Evolutionary conservation across 805 yeast genomes (phyloP).

Genomic region (Lachancea fermentati): DNA sequence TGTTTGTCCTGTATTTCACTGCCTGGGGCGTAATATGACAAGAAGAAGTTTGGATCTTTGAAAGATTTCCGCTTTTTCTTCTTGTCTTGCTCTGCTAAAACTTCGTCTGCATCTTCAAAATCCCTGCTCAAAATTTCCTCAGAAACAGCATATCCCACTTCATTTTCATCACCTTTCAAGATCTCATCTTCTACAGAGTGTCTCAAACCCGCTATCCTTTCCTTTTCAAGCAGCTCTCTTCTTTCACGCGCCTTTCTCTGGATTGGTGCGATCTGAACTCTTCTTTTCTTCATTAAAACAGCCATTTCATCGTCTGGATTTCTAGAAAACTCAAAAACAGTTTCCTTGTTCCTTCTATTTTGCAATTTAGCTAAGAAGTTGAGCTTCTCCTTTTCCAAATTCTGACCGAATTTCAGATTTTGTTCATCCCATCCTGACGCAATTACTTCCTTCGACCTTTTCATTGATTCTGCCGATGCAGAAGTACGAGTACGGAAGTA

Average conservation of each 20-base stretch:
- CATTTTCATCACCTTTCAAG: conserved; percentile 45
- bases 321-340: conserved; percentile 86
- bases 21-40: conserved; percentile 86
- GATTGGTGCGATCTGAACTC: conserved; percentile 83
- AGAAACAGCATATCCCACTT: conserved; percentile 43
- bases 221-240: conserved; percentile 60
- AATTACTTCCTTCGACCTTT: conserved; percentile 74
- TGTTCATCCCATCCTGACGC: conserved; percentile 85
- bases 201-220: conserved; percentile 66
- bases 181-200: conserved; percentile 73
- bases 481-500: conserved; percentile 80
- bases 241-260: conserved; percentile 74
- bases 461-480: conserved; percentile 82
- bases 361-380: conserved; percentile 65
- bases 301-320: conserved; percentile 62
- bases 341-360: conserved; percentile 70
- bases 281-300: conserved; percentile 77
- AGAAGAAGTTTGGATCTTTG: conserved; percentile 73
- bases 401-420: conserved; percentile 72
- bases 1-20: conserved; percentile 79
- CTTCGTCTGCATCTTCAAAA: conserved; percentile 38
- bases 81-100: conserved; percentile 27
- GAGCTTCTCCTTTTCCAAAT: conserved; percentile 67
- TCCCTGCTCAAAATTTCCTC: conserved; percentile 35
- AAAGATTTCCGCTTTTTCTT: conserved; percentile 43